Conservation (phyloP, 1,284 basidiomycete genomes). For the Fomitopsis palustris region DNA sequence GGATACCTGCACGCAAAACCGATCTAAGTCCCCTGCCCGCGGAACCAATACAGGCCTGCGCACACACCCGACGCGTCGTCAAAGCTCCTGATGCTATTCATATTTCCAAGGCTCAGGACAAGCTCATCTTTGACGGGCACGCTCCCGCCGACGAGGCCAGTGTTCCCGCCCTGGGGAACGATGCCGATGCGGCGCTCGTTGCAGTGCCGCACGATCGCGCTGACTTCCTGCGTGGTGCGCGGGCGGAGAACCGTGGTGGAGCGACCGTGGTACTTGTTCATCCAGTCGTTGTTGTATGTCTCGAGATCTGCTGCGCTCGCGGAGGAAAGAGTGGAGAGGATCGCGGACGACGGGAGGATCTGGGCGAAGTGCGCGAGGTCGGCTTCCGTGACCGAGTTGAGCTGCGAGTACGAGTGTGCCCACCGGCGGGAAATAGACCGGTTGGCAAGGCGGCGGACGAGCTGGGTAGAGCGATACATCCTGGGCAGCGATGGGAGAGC, state of each 20-base stretch:
- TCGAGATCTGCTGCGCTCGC: constrained; percentile 65
- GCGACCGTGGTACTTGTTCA: constrained; percentile 90
- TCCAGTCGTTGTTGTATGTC: constrained; percentile 93
- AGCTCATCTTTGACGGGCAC: constrained; percentile 91
- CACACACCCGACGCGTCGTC: constrained; percentile 83
- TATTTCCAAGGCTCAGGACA: constrained; percentile 79
- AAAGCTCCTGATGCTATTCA: constrained; percentile 88
- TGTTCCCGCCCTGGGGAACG: constrained; percentile 98
- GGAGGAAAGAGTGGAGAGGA: constrained; percentile 59
- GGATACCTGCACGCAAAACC: constrained; percentile 44
- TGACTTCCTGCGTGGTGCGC: constrained; percentile 85
- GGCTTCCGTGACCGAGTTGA: constrained; percentile 46
- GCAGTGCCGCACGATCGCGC: constrained; percentile 85
- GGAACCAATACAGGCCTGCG: not conserved
- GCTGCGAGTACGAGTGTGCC: constrained; percentile 19
- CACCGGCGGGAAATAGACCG: constrained; percentile 11
- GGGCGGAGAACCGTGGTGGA: constrained; percentile 88
- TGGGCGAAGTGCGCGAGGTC: constrained; percentile 63
- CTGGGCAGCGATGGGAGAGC: not conserved
- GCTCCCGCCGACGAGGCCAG: constrained; percentile 95
- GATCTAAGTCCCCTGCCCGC: constrained; percentile 3
- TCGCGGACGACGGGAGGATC: constrained; percentile 55
- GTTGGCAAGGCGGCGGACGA: constrained; percentile 17
- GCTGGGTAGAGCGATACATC: constrained; percentile 21
- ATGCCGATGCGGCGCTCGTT: constrained; percentile 77